Evolutionary conservation across 441 rosid genomes (phyloP).

Genomic region (Adansonia grandidieri): DNA sequence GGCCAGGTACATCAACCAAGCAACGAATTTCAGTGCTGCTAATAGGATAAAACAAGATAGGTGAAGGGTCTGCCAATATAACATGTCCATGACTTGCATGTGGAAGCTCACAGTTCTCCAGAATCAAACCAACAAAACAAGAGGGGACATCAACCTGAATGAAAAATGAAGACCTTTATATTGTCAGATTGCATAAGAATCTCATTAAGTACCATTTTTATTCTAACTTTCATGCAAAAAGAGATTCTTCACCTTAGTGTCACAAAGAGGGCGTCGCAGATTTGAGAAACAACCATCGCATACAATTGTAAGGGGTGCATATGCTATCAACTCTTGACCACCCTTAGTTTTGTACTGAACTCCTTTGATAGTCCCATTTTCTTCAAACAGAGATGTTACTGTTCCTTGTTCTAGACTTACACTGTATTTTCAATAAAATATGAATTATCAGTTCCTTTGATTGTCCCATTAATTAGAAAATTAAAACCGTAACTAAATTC

Average conservation of each 20-base stretch:
- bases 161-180: background rate
- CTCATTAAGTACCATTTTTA: too few relatives aligned
- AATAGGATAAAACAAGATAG: too few relatives aligned
- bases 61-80: too few relatives aligned
- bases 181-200: background rate
- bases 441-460: background rate
- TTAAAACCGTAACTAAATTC: background rate
- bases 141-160: conserved; percentile 32
- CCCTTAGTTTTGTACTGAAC: conserved; percentile 23
- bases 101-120: too few relatives aligned
- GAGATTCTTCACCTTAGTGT: conserved; percentile 21
- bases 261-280: conserved; percentile 24
- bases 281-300: conserved; percentile 30
- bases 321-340: conserved; percentile 15
- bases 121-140: conserved; percentile 27
- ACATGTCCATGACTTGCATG: too few relatives aligned
- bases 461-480: too few relatives aligned
- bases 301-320: conserved; percentile 30
- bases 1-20: background rate
- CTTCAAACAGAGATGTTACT: conserved; percentile 30
- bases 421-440: background rate
- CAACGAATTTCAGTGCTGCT: too few relatives aligned
- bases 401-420: conserved; percentile 26
- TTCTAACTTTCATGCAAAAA: background rate
- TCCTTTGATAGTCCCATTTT: conserved; percentile 27